Evolutionary conservation across 129 eudicot genomes (phyloP).

Genomic region (Glebionis coronaria): DNA sequence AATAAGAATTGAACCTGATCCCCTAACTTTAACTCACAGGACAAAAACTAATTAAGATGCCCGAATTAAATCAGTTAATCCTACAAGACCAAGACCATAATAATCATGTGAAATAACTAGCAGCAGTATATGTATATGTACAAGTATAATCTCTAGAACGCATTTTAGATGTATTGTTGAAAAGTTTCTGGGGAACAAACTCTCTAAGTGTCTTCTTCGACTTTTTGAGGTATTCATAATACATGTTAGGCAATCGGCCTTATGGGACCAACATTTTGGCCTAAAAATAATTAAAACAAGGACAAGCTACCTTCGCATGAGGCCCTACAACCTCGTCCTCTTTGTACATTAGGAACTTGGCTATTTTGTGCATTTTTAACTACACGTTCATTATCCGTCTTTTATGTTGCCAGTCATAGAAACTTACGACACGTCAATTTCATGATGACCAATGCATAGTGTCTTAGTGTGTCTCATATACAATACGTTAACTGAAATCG

Average conservation of each 20-base stretch:
- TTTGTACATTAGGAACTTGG: background rate
- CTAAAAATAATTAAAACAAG: background rate
- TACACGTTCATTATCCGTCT: background rate
- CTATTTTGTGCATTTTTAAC: too few relatives aligned
- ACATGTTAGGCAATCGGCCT: background rate
- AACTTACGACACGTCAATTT: background rate
- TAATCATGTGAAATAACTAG: too few relatives aligned
- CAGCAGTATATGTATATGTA: too few relatives aligned
- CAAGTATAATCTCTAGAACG: background rate
- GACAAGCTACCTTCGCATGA: background rate
- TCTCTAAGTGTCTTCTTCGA: background rate
- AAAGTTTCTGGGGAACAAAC: background rate
- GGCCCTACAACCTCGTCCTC: background rate
- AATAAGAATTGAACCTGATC: too few relatives aligned
- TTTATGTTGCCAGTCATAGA: background rate
- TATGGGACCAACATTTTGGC: background rate
- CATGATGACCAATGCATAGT: slow-evolving; percentile 1
- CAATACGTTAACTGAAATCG: background rate
- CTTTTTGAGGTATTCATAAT: background rate
- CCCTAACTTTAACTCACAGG: too few relatives aligned
- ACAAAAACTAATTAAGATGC: too few relatives aligned
- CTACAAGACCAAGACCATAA: too few relatives aligned
- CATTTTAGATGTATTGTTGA: background rate
- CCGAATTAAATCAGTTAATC: too few relatives aligned
- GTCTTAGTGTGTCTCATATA: background rate